phyloP scores from a whole-genome alignment of 768 basidiomycete genomes.

The Tulasnella sp. region DNA sequence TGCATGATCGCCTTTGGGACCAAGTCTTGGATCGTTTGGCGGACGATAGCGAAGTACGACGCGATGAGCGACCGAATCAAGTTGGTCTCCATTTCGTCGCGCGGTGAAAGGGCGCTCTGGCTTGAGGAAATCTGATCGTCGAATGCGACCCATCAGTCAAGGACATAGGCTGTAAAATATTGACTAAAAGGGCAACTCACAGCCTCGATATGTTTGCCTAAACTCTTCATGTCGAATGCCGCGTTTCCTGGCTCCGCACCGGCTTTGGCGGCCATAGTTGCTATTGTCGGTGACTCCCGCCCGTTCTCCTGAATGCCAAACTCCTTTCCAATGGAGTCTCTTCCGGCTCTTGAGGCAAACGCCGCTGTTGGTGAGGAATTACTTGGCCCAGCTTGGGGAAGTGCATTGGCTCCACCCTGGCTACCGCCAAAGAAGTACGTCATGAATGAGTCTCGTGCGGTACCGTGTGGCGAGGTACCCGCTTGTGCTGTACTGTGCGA shows the following conservation, averaged over 20 bases:
- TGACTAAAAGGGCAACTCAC: conserved; percentile 56
- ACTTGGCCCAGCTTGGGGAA: not conserved
- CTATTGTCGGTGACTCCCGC: conserved; percentile 41
- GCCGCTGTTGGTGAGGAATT: conserved; percentile 4
- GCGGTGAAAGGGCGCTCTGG: conserved; percentile 68
- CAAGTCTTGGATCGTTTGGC: conserved; percentile 95
- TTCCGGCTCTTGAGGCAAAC: conserved; percentile 16
- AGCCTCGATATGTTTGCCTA: conserved; percentile 96
- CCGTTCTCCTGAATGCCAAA: conserved; percentile 25
- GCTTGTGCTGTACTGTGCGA: conserved; percentile 38
- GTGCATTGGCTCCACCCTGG: not conserved
- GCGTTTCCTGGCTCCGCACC: conserved; percentile 75
- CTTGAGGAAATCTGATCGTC: conserved; percentile 53
- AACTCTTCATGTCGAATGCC: conserved; percentile 97
- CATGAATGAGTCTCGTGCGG: conserved; percentile 88
- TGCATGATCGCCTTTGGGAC: conserved; percentile 99
- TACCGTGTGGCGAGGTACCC: conserved; percentile 36
- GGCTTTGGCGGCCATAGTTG: conserved; percentile 51
- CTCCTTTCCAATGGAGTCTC: conserved; percentile 32
- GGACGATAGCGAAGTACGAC: conserved; percentile 94
- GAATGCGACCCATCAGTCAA: not conserved
- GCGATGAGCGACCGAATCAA: conserved; percentile 93
- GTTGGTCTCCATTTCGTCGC: conserved; percentile 96
- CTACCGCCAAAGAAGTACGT: conserved; percentile 92
- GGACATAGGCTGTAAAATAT: not conserved